Conservation (phyloP, 1,284 basidiomycete genomes). For the Mixia osmundae region DNA sequence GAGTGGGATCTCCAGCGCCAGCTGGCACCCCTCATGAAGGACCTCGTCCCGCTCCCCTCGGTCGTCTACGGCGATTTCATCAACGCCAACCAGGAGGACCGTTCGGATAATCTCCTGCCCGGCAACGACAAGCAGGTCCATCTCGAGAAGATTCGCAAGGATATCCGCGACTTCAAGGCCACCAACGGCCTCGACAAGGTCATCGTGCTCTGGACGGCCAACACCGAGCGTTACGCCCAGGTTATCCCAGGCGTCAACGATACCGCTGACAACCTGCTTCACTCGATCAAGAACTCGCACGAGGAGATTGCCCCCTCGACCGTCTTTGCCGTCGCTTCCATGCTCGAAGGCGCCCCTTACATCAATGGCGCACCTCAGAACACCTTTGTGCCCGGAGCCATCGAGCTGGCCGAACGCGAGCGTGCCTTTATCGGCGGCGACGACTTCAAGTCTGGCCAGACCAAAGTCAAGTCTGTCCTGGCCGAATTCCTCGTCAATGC, state of each 20-base stretch:
- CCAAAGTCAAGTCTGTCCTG: constrained; percentile 44
- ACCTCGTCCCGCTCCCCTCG: constrained; percentile 67
- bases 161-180: constrained; percentile 82
- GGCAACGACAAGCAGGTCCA: constrained; percentile 73
- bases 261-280: constrained; percentile 68
- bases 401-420: constrained; percentile 71
- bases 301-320: constrained; percentile 85
- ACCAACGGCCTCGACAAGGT: constrained; percentile 54
- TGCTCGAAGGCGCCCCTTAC: constrained; percentile 85
- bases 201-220: constrained; percentile 19
- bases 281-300: constrained; percentile 61
- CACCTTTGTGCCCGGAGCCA: constrained; percentile 90
- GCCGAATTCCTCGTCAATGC: constrained; percentile 98
- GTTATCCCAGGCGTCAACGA: constrained; percentile 90
- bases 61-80: constrained; percentile 36
- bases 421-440: constrained; percentile 91
- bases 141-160: constrained; percentile 70
- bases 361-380: constrained; percentile 98
- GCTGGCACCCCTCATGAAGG: constrained; percentile 61
- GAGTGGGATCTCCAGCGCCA: constrained; percentile 95
- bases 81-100: constrained; percentile 81
- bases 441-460: constrained; percentile 56
- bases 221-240: constrained; percentile 93
- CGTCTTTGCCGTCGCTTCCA: constrained; percentile 81
- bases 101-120: constrained; percentile 75